These are phyloP conservation scores for Malus orientalis DNA, from an alignment of 306 rosid species.

Conservation along the genomic window DNA sequence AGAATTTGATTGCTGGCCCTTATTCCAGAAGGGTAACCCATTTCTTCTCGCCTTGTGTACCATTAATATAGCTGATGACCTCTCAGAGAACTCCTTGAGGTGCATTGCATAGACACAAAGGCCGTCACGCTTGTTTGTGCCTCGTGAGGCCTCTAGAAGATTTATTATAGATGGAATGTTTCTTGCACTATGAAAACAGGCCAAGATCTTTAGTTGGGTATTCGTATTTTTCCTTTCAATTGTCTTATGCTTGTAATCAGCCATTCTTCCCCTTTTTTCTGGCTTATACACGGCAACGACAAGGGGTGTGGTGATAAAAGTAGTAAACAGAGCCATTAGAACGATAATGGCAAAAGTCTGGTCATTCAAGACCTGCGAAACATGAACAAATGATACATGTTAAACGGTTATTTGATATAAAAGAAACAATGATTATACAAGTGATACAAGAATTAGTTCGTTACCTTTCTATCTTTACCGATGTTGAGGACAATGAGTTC, in stretches of 20 bases:
- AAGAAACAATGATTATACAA: no score
- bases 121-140: constrained; percentile 45
- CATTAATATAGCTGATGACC: constrained; percentile 60
- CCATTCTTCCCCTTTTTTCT: constrained; percentile 31
- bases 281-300: constrained; percentile 58
- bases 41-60: constrained; percentile 53
- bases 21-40: constrained; percentile 64
- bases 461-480: constrained; percentile 85
- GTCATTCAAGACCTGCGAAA: constrained; percentile 73
- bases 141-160: constrained; percentile 78
- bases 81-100: constrained; percentile 64
- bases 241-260: constrained; percentile 45
- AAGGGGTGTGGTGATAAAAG: constrained; percentile 78
- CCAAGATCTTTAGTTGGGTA: constrained; percentile 52
- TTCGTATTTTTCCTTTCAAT: constrained; percentile 44
- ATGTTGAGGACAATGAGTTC: constrained; percentile 89
- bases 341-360: constrained; percentile 88
- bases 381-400: background rate
- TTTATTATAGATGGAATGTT: constrained; percentile 68
- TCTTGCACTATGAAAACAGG: constrained; percentile 55
- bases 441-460: constrained; percentile 19
- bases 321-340: constrained; percentile 86
- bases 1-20: constrained; percentile 12
- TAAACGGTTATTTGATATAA: constrained; percentile 22
- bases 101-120: constrained; percentile 82